Base-by-base conservation (phyloP, 495 filamentous ascomycete species). In the Penicillium nucicola region DNA sequence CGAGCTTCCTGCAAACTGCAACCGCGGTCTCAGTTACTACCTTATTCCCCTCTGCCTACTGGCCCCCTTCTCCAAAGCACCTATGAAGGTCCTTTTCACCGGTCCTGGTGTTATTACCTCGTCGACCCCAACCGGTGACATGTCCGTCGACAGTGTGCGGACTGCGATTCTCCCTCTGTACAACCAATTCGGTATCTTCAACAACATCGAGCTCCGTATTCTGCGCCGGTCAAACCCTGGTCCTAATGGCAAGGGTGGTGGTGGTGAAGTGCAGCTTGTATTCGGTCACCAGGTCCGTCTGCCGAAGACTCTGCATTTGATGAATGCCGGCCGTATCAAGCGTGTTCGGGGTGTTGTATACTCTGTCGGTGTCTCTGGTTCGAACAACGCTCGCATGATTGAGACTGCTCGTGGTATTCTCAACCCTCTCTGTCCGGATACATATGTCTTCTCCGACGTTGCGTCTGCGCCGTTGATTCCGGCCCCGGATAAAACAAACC, bases 351-450 rank as follows among this genome's bases (percentile, higher is more conserved):
- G 93, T 40, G 92, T 97, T 2, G 92, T 92, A 17, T 97, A 97
- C 68, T 86, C 87, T 20, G 89, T 88, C 3, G 93, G 93, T 20
- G 89, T 97, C 1, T 84, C 86, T 8, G 92, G 84, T 0, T 89
- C 87, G 38, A 96, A 96, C 56, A 99, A 97, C 66, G 87, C 88
- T 42, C 79, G 93, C 43, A 93, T 95, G 89, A 99, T 97, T 68
- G 89, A 93, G 58, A 79, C 84, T 18, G 89, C 91, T 37, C 77
- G 93, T 59, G 91, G 89, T 13, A 79, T 97, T 34, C 77, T 99
- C 34, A 97, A 97, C 68, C 78, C 85, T 15, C 77, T 97, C 45
- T 80, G 87, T 13, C 81, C 84, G 2, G 95, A 99, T 65, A 89
- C 95, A 18, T 95, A 97, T 60, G 83, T 90, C 35, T 88, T 84